phyloP scores from a whole-genome alignment of 192 early-diverging fungal species.

The Backusella parvicylindrica region DNA sequence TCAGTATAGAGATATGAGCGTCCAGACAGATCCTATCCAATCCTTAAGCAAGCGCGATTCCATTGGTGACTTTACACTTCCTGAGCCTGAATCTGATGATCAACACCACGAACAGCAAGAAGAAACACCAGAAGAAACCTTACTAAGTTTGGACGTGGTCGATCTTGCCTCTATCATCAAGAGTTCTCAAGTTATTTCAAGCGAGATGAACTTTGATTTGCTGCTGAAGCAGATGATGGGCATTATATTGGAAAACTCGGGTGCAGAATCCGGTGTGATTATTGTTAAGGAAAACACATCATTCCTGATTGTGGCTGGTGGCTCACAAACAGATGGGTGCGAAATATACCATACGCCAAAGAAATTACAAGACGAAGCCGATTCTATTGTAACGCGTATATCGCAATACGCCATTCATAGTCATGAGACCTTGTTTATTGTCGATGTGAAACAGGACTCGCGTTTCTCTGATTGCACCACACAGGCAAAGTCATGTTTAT shows the following conservation, averaged over 20 bases:
- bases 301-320: slow-evolving; percentile 27
- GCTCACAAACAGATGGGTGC: slow-evolving; percentile 25
- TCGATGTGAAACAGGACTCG: slow-evolving; percentile 24
- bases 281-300: slow-evolving; percentile 31
- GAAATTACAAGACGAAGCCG: slow-evolving; percentile 19
- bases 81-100: not conserved
- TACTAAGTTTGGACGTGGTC: slow-evolving; percentile 33
- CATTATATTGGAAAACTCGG: slow-evolving; percentile 35
- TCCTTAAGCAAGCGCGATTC: not conserved
- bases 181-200: slow-evolving; percentile 38
- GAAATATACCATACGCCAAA: slow-evolving; percentile 21
- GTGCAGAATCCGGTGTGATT: slow-evolving; percentile 35
- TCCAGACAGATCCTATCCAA: slow-evolving; percentile 15
- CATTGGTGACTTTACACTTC: not conserved
- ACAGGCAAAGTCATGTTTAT: slow-evolving; percentile 37
- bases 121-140: slow-evolving; percentile 21
- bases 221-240: slow-evolving; percentile 34
- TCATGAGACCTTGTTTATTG: slow-evolving; percentile 26
- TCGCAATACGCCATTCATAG: slow-evolving; percentile 23
- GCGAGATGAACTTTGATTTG: slow-evolving; percentile 38
- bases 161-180: slow-evolving; percentile 35
- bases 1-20: not conserved
- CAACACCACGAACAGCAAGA: not conserved
- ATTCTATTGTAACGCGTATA: slow-evolving; percentile 24
- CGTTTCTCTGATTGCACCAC: slow-evolving; percentile 26